A percentile compares a stretch with the other conserved stretches of the same genome.
phyloP scores from a whole-genome alignment of 2,329 filamentous ascomycete genomes.

The Cyanodermella asteris region DNA sequence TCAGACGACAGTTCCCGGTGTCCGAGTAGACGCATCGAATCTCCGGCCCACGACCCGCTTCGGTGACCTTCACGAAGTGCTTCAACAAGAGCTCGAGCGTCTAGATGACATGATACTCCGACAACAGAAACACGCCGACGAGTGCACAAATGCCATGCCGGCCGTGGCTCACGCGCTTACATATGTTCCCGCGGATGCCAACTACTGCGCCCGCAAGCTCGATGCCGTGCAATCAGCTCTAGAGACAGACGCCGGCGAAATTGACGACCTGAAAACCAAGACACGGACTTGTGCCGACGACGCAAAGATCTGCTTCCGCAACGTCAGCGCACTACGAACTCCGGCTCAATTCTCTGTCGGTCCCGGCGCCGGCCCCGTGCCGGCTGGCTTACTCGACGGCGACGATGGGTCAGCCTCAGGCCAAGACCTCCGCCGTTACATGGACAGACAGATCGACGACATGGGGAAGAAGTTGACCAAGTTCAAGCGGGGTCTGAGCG shows the following conservation, averaged over 20 bases:
- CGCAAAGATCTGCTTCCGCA: constrained; percentile 48
- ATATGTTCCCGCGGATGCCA: constrained; percentile 47
- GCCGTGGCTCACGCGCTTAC: constrained; percentile 26
- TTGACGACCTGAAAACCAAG: too few species aligned
- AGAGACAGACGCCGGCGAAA: constrained; percentile 38
- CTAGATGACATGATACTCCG: constrained; percentile 63
- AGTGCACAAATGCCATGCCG: constrained; percentile 28
- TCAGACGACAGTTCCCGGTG: constrained; percentile 41
- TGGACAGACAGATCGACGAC: constrained; percentile 39
- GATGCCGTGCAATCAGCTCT: constrained; percentile 41
- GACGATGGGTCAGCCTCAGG: constrained; percentile 26
- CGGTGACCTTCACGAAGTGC: constrained; percentile 63
- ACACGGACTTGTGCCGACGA: constrained; percentile 40
- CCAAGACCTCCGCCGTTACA: constrained; percentile 40
- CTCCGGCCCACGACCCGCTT: constrained; percentile 76
- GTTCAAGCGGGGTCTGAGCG: constrained; percentile 36
- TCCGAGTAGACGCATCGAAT: constrained; percentile 57
- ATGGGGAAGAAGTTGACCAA: constrained; percentile 34
- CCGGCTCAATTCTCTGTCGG: too few species aligned
- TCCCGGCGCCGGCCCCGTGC: constrained; percentile 4
- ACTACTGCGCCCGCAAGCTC: constrained; percentile 37
- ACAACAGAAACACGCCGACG: constrained; percentile 56
- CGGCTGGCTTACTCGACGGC: constrained; percentile 20
- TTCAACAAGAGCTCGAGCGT: constrained; percentile 55
- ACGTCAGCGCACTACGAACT: constrained; percentile 52